Evolutionary conservation across 1,284 basidiomycete genomes (phyloP).

Genomic region (Melampsora abietis-canadensis): DNA sequence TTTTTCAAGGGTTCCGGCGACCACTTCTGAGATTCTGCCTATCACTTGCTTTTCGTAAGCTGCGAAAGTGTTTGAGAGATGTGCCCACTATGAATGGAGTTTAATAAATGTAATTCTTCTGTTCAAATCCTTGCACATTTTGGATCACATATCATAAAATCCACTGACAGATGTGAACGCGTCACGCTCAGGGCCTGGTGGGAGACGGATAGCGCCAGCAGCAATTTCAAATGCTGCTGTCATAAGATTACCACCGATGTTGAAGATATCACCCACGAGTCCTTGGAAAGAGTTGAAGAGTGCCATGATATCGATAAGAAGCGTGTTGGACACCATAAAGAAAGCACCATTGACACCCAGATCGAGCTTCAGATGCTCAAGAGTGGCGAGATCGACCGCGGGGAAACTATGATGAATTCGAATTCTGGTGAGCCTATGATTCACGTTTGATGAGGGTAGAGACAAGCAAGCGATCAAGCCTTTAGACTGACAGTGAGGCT

Average conservation of each 20-base stretch:
- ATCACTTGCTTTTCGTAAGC: constrained; percentile 29
- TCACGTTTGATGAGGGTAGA: background rate
- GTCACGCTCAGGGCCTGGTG: constrained; percentile 13
- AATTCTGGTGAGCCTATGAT: background rate
- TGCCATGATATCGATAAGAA: constrained; percentile 21
- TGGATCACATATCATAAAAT: background rate
- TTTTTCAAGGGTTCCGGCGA: constrained; percentile 1
- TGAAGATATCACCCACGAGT: constrained; percentile 20
- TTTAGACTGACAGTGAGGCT: constrained; percentile 16
- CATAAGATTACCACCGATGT: constrained; percentile 20
- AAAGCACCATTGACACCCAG: constrained; percentile 37
- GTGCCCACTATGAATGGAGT: constrained; percentile 27
- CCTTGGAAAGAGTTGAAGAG: constrained; percentile 20
- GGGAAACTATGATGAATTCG: constrained; percentile 17
- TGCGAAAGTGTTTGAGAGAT: constrained; percentile 11
- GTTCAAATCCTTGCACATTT: background rate
- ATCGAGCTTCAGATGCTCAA: constrained; percentile 29
- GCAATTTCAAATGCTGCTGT: background rate
- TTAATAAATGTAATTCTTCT: background rate
- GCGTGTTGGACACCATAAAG: constrained; percentile 35
- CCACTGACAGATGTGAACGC: constrained; percentile 20
- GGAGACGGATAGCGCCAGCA: constrained; percentile 2
- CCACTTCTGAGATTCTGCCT: constrained; percentile 10
- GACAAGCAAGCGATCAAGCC: constrained; percentile 10
- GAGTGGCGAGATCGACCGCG: constrained; percentile 10